Evolutionary conservation across 768 basidiomycete species (phyloP).

Genomic region (Amanita pallidorosea): DNA sequence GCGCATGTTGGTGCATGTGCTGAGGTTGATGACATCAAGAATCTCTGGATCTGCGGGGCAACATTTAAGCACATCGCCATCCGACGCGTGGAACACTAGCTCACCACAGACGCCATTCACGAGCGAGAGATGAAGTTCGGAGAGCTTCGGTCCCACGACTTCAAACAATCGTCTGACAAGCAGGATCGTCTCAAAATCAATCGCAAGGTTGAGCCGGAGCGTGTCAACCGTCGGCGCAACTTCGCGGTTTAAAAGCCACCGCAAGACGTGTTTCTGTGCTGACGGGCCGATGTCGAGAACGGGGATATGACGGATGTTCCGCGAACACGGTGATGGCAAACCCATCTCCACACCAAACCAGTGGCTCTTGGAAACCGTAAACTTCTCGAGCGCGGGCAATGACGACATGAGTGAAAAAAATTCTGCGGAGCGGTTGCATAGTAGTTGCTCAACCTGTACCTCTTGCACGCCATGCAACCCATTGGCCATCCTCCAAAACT

Average conservation of each 20-base stretch:
- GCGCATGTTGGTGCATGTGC: constrained; percentile 10
- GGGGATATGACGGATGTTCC: background rate
- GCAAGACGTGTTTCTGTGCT: constrained; percentile 11
- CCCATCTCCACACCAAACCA: constrained; percentile 3
- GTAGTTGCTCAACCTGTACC: constrained; percentile 16
- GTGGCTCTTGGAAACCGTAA: constrained; percentile 18
- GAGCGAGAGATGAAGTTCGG: constrained; percentile 15
- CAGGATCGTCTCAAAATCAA: constrained; percentile 6
- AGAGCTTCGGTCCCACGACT: constrained; percentile 9
- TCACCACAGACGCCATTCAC: constrained; percentile 14
- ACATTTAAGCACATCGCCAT: background rate
- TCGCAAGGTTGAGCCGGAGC: constrained; percentile 13
- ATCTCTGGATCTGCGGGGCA: constrained; percentile 10
- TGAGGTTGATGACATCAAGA: constrained; percentile 13
- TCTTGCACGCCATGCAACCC: constrained; percentile 16
- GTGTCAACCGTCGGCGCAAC: constrained; percentile 12
- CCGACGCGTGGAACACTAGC: constrained; percentile 3
- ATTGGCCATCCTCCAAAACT: constrained; percentile 17
- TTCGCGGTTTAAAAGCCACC: constrained; percentile 15
- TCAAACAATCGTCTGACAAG: constrained; percentile 7
- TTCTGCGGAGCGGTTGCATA: constrained; percentile 12
- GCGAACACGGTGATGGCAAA: background rate
- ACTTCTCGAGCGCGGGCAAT: constrained; percentile 15
- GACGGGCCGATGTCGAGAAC: constrained; percentile 3
- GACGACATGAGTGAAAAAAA: constrained; percentile 19